Conservation (phyloP, 345 rosid species). For the Nephelium lappaceum region DNA sequence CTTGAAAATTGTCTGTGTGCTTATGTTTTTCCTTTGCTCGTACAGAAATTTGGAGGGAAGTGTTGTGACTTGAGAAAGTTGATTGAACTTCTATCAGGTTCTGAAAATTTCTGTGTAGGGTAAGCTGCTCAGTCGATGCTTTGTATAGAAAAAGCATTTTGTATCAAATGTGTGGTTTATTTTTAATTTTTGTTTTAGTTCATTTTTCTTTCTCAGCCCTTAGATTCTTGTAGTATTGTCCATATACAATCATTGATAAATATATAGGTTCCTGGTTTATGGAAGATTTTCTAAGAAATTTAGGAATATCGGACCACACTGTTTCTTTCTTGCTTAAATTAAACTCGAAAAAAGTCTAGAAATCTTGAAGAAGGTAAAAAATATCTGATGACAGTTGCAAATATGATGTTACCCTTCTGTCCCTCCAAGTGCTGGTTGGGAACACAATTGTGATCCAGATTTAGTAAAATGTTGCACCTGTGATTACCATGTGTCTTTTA, state of each 20-base stretch:
- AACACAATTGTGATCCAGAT: neutral
- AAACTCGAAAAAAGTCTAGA: neutral
- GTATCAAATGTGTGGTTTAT: neutral
- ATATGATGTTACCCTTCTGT: conserved; percentile 3
- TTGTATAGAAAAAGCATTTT: neutral
- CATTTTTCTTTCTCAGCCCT: neutral
- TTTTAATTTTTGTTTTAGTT: neutral
- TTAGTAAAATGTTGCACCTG: neutral
- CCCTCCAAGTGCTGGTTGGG: neutral
- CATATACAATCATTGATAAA: neutral
- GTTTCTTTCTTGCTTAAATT: neutral
- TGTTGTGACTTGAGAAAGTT: conserved; percentile 41
- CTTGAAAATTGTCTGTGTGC: conserved; percentile 12
- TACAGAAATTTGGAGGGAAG: conserved; percentile 44
- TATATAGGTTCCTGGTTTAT: neutral
- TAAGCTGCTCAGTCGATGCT: conserved; percentile 23
- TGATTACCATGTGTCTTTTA: neutral
- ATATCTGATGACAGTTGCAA: neutral
- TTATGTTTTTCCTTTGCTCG: conserved; percentile 23
- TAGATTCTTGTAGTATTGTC: conserved; percentile 1
- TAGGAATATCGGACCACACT: neutral
- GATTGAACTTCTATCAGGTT: conserved; percentile 41
- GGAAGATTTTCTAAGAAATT: neutral
- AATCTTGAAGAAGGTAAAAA: neutral
- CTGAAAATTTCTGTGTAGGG: conserved; percentile 49